Percentiles rank a stretch among this genome's conserved stretches.
Evolutionary conservation across 192 early-diverging fungal genomes (phyloP).

Genomic region (Coemansia sp.): DNA sequence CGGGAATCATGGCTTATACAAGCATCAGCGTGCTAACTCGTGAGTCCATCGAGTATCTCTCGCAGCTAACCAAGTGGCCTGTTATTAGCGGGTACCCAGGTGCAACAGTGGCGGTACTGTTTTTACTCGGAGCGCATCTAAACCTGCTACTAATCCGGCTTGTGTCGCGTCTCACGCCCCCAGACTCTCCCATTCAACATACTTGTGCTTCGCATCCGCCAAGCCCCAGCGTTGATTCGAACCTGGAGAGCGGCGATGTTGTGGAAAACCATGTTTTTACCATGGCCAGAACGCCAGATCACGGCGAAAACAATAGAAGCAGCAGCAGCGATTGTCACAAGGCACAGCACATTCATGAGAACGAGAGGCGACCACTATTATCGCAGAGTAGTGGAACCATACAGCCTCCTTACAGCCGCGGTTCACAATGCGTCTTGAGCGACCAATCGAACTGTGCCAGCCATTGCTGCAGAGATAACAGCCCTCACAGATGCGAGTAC

Average conservation of each 20-base stretch:
- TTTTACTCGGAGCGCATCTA: conserved; percentile 32
- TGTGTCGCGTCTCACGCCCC: conserved; percentile 31
- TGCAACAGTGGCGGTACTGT: conserved; percentile 24
- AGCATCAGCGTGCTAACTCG: conserved; percentile 39
- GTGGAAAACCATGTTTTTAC: not conserved
- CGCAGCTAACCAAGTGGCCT: conserved; percentile 9
- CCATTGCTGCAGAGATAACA: not conserved
- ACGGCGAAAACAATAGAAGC: not conserved
- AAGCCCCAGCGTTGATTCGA: conserved; percentile 13
- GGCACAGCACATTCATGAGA: not conserved
- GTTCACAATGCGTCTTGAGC: not conserved
- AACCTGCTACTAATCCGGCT: conserved; percentile 34
- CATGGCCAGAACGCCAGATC: not conserved
- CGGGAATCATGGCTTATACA: conserved; percentile 51
- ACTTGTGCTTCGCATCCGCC: conserved; percentile 45
- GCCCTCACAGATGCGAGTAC: conserved; percentile 29
- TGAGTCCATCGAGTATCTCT: conserved; percentile 40
- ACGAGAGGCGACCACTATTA: conserved; percentile 22
- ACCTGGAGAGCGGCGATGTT: conserved; percentile 3
- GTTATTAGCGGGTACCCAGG: conserved; percentile 19
- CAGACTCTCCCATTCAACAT: conserved; percentile 45
- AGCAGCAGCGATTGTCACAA: conserved; percentile 9
- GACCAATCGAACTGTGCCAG: not conserved
- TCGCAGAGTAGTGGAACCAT: conserved; percentile 8
- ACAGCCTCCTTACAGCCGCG: not conserved